Evolutionary conservation across 495 filamentous ascomycete species (phyloP).

Genomic region (Chlorociboria aeruginascens): DNA sequence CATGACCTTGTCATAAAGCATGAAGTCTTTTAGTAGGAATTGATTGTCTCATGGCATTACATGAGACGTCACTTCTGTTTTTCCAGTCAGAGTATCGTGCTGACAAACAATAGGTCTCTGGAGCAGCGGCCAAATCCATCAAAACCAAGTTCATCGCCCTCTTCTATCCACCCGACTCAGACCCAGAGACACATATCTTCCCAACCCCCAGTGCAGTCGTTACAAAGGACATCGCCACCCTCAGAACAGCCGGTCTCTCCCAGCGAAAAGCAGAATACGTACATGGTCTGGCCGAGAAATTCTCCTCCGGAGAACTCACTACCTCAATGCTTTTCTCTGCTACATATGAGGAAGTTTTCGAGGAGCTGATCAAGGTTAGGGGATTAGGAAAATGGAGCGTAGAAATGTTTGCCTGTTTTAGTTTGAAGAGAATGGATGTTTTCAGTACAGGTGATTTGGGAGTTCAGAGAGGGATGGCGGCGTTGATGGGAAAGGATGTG

Average conservation of each 20-base stretch:
- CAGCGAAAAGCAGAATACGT: slow-evolving; percentile 94
- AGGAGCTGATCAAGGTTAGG: slow-evolving; percentile 70
- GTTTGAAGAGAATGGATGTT: slow-evolving; percentile 82
- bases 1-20: no score
- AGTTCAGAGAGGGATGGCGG: slow-evolving; percentile 87
- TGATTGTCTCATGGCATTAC: not conserved
- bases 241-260: slow-evolving; percentile 79
- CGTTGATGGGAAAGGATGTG: slow-evolving; percentile 73
- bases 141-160: slow-evolving; percentile 72
- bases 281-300: slow-evolving; percentile 71
- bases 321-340: slow-evolving; percentile 63
- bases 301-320: slow-evolving; percentile 58
- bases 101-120: slow-evolving; percentile 47
- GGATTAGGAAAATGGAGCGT: slow-evolving; percentile 86
- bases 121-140: slow-evolving; percentile 80
- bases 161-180: slow-evolving; percentile 37
- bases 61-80: not conserved
- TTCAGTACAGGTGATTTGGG: slow-evolving; percentile 89
- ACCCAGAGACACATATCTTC: slow-evolving; percentile 35
- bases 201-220: slow-evolving; percentile 67
- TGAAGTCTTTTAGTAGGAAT: no score
- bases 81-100: not conserved
- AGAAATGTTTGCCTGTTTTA: slow-evolving; percentile 95
- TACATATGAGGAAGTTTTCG: slow-evolving; percentile 73
- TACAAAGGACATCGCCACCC: slow-evolving; percentile 39